These are phyloP conservation scores for Nicotiana attenuata DNA, from an alignment of 257 asterid species.

Conservation along the genomic window DNA sequence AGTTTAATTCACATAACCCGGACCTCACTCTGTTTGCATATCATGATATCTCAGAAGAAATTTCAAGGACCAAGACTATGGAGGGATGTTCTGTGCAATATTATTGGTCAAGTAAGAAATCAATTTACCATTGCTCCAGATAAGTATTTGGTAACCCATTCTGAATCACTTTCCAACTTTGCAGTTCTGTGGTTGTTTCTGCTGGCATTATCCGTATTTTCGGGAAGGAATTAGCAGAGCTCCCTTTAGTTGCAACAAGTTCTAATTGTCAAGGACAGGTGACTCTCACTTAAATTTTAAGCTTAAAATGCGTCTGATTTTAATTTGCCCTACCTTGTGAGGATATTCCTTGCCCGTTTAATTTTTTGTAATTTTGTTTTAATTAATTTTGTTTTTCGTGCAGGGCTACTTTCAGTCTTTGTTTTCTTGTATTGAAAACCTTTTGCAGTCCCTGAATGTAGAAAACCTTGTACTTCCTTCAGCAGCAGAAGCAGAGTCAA, in stretches of 20 bases:
- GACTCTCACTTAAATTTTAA: neutral
- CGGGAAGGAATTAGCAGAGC: slow-evolving; percentile 81
- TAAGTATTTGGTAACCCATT: neutral
- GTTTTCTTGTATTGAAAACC: slow-evolving; percentile 35
- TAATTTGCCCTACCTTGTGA: neutral
- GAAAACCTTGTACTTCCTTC: slow-evolving; percentile 49
- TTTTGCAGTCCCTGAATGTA: slow-evolving; percentile 35
- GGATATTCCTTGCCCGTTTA: neutral
- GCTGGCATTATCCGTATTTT: slow-evolving; percentile 74
- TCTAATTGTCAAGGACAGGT: slow-evolving; percentile 64
- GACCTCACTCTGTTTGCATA: neutral
- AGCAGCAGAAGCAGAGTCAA: slow-evolving; percentile 51
- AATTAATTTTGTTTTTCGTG: neutral
- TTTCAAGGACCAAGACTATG: slow-evolving; percentile 64
- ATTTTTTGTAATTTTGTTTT: neutral
- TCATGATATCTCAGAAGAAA: slow-evolving; percentile 37
- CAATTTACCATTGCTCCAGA: neutral
- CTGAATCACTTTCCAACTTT: slow-evolving; percentile 14
- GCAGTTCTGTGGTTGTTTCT: slow-evolving; percentile 65
- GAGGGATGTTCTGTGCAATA: slow-evolving; percentile 76
- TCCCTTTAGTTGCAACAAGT: slow-evolving; percentile 82
- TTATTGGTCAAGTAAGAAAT: slow-evolving; percentile 62
- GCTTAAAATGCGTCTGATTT: neutral
- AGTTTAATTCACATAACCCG: neutral
- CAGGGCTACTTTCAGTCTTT: slow-evolving; percentile 85